phyloP scores from a whole-genome alignment of 345 rosid genomes.

The Sisymbrium altissimum region DNA sequence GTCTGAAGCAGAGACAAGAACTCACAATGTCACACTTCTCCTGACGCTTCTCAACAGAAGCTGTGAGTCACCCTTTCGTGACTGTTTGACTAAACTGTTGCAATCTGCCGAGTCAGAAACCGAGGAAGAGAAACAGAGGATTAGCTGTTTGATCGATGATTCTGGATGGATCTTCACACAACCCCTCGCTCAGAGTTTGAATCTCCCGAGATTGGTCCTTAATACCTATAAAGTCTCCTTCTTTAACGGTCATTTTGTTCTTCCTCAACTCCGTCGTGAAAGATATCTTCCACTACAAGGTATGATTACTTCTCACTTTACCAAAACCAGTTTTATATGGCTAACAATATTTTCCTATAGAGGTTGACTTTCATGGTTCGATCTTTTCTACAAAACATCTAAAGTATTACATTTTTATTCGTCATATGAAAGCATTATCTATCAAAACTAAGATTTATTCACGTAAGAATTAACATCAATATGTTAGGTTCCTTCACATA shows the following conservation, averaged over 20 bases:
- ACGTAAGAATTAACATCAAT: not conserved
- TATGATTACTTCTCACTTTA: not conserved
- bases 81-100: slow-evolving; percentile 25
- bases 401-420: not conserved
- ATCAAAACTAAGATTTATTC: not conserved
- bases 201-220: slow-evolving; percentile 21
- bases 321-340: not conserved
- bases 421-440: not conserved
- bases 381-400: not conserved
- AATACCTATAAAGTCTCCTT: slow-evolving; percentile 18
- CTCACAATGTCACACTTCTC: slow-evolving; percentile 5
- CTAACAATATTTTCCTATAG: not conserved
- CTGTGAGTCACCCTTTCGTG: slow-evolving; percentile 11
- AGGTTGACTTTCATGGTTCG: not conserved
- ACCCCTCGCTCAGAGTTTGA: not conserved
- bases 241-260: slow-evolving; percentile 17
- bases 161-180: slow-evolving; percentile 28
- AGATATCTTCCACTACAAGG: slow-evolving; percentile 19
- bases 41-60: slow-evolving; percentile 10
- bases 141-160: slow-evolving; percentile 28
- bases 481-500: not conserved
- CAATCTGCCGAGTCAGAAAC: not conserved
- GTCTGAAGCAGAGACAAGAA: slow-evolving; percentile 28
- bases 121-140: slow-evolving; percentile 9
- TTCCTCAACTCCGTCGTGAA: slow-evolving; percentile 22